Evolutionary conservation across 192 early-diverging fungal species (phyloP), one percentile per base, ranked within the genome.

Genomic region (Linnemannia exigua): DNA sequence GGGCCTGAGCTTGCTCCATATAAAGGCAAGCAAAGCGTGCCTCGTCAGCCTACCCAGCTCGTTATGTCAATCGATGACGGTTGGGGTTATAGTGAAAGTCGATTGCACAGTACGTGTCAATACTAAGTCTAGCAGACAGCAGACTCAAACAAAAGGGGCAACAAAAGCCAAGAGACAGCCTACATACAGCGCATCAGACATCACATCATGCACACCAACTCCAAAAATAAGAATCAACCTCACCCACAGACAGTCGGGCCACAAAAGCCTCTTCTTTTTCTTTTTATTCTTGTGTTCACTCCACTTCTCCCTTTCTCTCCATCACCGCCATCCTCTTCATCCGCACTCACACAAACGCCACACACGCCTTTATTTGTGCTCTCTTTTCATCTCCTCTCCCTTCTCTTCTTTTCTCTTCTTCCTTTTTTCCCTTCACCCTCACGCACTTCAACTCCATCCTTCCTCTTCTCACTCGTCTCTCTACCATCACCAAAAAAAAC

Each of bases 251-350:
- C 70, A 31, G 11, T 38, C 70, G 44, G 38, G n/a, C 36, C 33
- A 54, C n/a, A 17, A 61, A 50, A 22, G 28, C 50, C 33, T 47
- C 14, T 47, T 73, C 25, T 51, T 51, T 72, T 6, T 37, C 11
- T 51, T 31, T 28, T 73, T 16, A 3, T 14, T 51, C 33, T 74
- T 67, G 41, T 72, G 14, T 54, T 41, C 41, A n/a, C 54, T 17
- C 46, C 22, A 0, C 11, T 11, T 31, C 25, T 61, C 28, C 25
- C 14, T 33, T 12, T 31, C 58, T 37, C 31, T 50, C 51, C 74
- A 44, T n/a, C 50, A 51, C 72, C 72, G 22, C 50, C 74, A 63
- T 58, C 74, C 37, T 44, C 37, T 31, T 51, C 48, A 51, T 70
- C 76, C 52, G n/a, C 41, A 44, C n/a, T n/a, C n/a, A 44, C 41